Evolutionary conservation across 306 rosid genomes (phyloP).

Genomic region (cucumber (Cucumis sativus)): Cucumber_9930_V3 NC_026660.2:11645501-11646000

Average conservation of each 20-base stretch:
- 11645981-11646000: background rate
- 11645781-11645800: too few species aligned
- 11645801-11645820: too few species aligned
- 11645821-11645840: too few species aligned
- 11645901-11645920: background rate
- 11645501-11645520: constrained; percentile 11
- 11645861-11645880: background rate
- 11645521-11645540: background rate
- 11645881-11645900: background rate
- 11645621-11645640: too few species aligned
- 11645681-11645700: background rate
- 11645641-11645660: background rate
- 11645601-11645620: too few species aligned
- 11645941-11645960: background rate
- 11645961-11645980: background rate
- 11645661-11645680: background rate
- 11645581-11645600: background rate
- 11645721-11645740: background rate
- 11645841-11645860: background rate
- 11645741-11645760: background rate
- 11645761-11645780: background rate
- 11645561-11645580: background rate
- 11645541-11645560: too few species aligned
- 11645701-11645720: background rate
- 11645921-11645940: background rate